Conservation (phyloP, 2,329 filamentous ascomycete species). For the Aureobasidium melanogenum region DNA sequence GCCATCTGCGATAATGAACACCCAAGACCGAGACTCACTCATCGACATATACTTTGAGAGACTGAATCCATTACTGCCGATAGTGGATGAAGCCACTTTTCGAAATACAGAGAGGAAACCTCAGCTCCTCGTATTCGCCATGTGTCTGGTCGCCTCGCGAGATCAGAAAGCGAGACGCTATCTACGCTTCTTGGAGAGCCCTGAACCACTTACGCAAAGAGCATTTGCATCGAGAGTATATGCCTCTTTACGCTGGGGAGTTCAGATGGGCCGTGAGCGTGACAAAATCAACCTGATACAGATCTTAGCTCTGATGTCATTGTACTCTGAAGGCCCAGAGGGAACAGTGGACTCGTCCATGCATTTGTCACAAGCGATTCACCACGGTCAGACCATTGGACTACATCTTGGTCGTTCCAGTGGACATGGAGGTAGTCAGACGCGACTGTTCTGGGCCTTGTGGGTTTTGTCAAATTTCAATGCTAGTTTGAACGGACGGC, state of each 20-base stretch:
- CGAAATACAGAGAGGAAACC: slow-evolving; percentile 29
- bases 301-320: slow-evolving; percentile 37
- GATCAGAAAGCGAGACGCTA: slow-evolving; percentile 34
- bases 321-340: slow-evolving; percentile 40
- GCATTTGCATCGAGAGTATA: slow-evolving; percentile 39
- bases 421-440: slow-evolving; percentile 53
- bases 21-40: slow-evolving; percentile 28
- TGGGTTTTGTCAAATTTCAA: slow-evolving; percentile 42
- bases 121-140: slow-evolving; percentile 34
- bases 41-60: slow-evolving; percentile 38
- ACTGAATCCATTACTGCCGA: slow-evolving; percentile 38
- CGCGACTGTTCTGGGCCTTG: slow-evolving; percentile 48
- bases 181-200: slow-evolving; percentile 27
- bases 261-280: slow-evolving; percentile 33
- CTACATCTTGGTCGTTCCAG: slow-evolving; percentile 46
- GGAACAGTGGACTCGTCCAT: slow-evolving; percentile 34
- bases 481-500: slow-evolving; percentile 38
- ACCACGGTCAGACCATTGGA: slow-evolving; percentile 41
- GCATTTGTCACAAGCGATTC: slow-evolving; percentile 40
- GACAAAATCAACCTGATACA: slow-evolving; percentile 40
- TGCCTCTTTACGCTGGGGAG: slow-evolving; percentile 31
- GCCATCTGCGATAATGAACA: slow-evolving; percentile 25
- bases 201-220: slow-evolving; percentile 27
- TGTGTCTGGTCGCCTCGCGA: slow-evolving; percentile 41
- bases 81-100: slow-evolving; percentile 37